Evolutionary conservation across 306 rosid species (phyloP).

Genomic region (Lagenaria siceraria): DNA sequence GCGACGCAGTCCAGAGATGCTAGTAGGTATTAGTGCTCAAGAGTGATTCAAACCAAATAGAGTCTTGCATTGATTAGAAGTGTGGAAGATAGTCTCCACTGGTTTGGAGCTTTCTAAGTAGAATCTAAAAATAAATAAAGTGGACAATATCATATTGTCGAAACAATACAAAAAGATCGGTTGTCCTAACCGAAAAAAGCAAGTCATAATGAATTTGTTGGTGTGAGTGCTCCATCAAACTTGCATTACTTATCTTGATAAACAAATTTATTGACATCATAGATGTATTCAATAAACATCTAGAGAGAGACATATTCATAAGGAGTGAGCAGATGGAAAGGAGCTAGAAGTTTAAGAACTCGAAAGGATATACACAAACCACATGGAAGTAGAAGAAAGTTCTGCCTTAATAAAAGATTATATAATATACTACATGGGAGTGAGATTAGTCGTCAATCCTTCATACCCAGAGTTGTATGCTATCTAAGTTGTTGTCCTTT

Average conservation of each 20-base stretch:
- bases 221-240: too few species aligned
- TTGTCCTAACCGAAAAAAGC: neutral
- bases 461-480: too few species aligned
- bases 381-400: neutral
- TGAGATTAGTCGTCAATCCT: too few species aligned
- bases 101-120: constrained; percentile 1
- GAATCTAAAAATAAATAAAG: neutral
- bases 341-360: neutral
- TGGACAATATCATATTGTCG: too few species aligned
- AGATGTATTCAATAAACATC: constrained; percentile 23
- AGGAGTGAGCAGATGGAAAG: neutral
- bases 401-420: too few species aligned
- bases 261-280: constrained; percentile 3
- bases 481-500: too few species aligned
- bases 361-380: neutral
- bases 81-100: neutral
- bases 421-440: too few species aligned
- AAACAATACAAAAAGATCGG: neutral
- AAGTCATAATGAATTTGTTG: too few species aligned
- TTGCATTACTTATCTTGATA: neutral
- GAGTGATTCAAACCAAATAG: neutral
- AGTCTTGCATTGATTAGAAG: neutral
- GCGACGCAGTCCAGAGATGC: neutral
- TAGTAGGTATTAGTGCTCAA: neutral
- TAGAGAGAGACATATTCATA: constrained; percentile 11